Evolutionary conservation across 2,329 filamentous ascomycete genomes (phyloP).

Genomic region (Shiraia sp.): DNA sequence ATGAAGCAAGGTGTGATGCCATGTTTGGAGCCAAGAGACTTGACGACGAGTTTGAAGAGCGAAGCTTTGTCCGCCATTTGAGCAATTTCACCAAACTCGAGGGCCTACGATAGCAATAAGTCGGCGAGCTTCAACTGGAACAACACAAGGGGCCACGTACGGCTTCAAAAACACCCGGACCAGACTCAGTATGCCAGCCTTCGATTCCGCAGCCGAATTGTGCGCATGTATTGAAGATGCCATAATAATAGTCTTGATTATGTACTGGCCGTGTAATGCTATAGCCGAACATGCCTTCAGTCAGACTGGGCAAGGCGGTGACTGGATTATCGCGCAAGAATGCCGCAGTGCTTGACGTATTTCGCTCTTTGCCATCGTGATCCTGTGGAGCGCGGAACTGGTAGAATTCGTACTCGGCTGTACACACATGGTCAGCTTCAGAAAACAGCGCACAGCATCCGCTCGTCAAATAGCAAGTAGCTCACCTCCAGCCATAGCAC

Average conservation of each 20-base stretch:
- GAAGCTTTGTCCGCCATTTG: constrained; percentile 91
- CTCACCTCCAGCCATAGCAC: constrained; percentile 87
- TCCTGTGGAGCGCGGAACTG: constrained; percentile 74
- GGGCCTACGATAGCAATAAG: constrained; percentile 61
- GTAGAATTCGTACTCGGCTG: constrained; percentile 95
- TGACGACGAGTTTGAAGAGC: constrained; percentile 94
- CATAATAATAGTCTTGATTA: constrained; percentile 92
- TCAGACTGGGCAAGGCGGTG: constrained; percentile 74
- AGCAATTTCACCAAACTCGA: constrained; percentile 85
- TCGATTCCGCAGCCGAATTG: constrained; percentile 82
- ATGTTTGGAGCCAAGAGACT: constrained; percentile 82
- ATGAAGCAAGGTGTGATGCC: constrained; percentile 98
- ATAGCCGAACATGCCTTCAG: constrained; percentile 96
- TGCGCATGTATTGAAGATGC: constrained; percentile 78
- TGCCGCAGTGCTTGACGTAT: constrained; percentile 69
- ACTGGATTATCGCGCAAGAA: constrained; percentile 77
- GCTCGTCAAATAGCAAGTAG: constrained; percentile 7
- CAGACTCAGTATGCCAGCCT: constrained; percentile 94
- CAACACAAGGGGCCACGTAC: constrained; percentile 47
- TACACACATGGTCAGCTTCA: constrained; percentile 20
- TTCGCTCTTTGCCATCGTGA: constrained; percentile 56
- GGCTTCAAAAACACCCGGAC: constrained; percentile 93
- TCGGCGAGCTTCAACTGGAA: neutral
- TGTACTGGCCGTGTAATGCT: constrained; percentile 83
- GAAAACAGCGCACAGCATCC: constrained; percentile 15